Base-by-base conservation (phyloP, 345 rosid genomes). In the Eucalyptus paniculata region DNA sequence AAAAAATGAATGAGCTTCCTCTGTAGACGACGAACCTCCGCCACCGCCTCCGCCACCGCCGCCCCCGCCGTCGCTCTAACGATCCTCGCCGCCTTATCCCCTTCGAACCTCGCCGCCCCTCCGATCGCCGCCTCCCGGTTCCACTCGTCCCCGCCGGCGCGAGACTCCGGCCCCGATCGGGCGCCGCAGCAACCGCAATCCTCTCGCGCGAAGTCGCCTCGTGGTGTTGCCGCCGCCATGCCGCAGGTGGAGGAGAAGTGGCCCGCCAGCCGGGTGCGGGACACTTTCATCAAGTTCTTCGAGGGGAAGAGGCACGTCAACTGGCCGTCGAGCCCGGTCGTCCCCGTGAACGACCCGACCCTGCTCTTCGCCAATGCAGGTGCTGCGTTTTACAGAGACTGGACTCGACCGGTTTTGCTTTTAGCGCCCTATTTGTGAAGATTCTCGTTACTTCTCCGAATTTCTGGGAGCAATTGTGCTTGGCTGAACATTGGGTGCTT, bases 351-450 rank as follows among this genome's bases (percentile, higher is more conserved):
- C 69, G 99, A 98, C 89, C 99, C 99, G 10, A 96, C 99, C 86
- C 97, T 98, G 81, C 94, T 98, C 88, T 98, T 98, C 86, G 98
- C 97, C 47, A 98, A 98, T 90, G 99, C 99, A 44, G 99, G 99
- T 98, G 95, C 42, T 23, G 69, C 17, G 45, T 32, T 86, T 32
- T 42, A 0, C 40, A 16, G 87, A 86, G 60, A 47, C 3, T 6
- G 37, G 40, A 53, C 19, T 26, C 87, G 42, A 2, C 21, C 82
- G 3, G 87, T 11, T 17, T 50, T 86, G 42, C 40, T 21, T 77
- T 40, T 0, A 0, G 40, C 44, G 85, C 47, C 47, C 0, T 77
- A 40, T 40, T 77, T 77, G 47, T 34, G 82, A 72, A 18, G 82
- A 34, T 72, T 72, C 45, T 69, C 12, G 44, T 72, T 2, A 0